Base-by-base conservation (phyloP, 257 asterid species). In the Catharanthus roseus region DNA sequence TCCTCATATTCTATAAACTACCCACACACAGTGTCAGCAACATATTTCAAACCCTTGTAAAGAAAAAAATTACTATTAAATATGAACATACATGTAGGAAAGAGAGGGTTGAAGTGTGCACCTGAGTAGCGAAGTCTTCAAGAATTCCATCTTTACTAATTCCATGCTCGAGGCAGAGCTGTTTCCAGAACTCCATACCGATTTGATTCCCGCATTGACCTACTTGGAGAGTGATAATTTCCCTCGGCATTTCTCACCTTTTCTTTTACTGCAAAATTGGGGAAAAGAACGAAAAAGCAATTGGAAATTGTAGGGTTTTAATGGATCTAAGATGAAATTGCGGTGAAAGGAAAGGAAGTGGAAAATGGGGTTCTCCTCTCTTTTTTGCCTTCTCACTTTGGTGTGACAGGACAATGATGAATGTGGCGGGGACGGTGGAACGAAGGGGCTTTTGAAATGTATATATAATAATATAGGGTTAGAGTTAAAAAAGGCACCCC, bases 131-230 rank as follows among this genome's bases (percentile, higher is more conserved):
- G 61, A 95, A 95, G 57, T 95, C 99, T 80, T 95, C 97, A 62
- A 95, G 96, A 77, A 95, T 91, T 65, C 99, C 99, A 6, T 95
- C 99, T 79, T 87, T 95, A 79, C 95, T 95, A 69, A 95, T 95
- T 74, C 97, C 99, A 54, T 95, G 99, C 81, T 95, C 99, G 69
- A 95, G 97, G 73, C 97, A 95, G 58, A 95, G 99, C 86, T 95
- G 99, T 80, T 95, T 95, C 99, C 99, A 95, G 81, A 91, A 95
- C 85, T 95, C 99, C 99, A 95, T 95, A 18, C 99, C 99, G 86
- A 91, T 95, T 95, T 95, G 99, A 75, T 95, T 91, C 75, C 97
- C 99, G 77, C 97, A 95, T 88, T 95, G 99, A 54, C 99, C 99
- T 67, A 95, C 99, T 68, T 95, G 97, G 74, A 95, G 74, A 41